Evolutionary conservation across 306 rosid species (phyloP).

Genomic region (Lathyrus tuberosus): DNA sequence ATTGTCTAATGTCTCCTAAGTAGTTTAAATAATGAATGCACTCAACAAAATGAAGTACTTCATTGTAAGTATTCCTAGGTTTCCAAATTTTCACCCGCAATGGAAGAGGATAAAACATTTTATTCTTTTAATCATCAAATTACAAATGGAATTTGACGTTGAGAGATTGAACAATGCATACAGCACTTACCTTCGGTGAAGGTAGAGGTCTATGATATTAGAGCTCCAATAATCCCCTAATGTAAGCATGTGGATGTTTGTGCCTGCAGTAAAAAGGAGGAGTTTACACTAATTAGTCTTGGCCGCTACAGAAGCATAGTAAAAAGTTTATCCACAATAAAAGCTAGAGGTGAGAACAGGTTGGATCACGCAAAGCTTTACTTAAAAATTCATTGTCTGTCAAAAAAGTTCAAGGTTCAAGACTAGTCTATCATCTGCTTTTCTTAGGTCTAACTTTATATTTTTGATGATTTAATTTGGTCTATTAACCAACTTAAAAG

Average conservation of each 20-base stretch:
- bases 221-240: constrained; percentile 93
- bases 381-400: not conserved
- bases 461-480: not conserved
- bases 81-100: constrained; percentile 28
- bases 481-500: not conserved
- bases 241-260: constrained; percentile 81
- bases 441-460: not conserved
- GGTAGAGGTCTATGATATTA: constrained; percentile 84
- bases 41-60: constrained; percentile 7
- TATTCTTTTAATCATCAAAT: constrained; percentile 26
- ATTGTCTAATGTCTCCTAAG: constrained; percentile 7
- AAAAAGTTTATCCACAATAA: constrained; percentile 2
- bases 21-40: constrained; percentile 16
- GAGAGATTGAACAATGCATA: constrained; percentile 11
- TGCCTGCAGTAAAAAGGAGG: constrained; percentile 57
- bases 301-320: constrained; percentile 19
- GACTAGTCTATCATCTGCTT: not conserved
- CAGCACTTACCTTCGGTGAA: constrained; percentile 74
- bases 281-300: constrained; percentile 21
- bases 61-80: constrained; percentile 21
- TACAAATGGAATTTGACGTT: constrained; percentile 18
- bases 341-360: not conserved
- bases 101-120: not conserved
- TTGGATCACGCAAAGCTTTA: not conserved
- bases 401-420: not conserved